A percentile compares a stretch with the other conserved stretches of the same genome.
Evolutionary conservation across 148 eudicot genomes (phyloP).

Genomic region (Limonium bicolor): DNA sequence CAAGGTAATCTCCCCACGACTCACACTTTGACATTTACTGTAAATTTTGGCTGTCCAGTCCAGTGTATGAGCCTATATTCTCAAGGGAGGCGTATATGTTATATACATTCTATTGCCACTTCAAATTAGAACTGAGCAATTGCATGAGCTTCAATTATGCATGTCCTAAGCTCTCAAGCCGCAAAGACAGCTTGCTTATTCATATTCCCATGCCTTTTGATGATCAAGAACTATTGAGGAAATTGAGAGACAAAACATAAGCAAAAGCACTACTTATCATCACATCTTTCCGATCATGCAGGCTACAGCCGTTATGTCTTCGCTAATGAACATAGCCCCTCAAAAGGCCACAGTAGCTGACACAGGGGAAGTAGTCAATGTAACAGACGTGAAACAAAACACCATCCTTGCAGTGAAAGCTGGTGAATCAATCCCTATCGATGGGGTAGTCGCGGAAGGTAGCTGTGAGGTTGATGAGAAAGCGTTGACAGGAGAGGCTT

Average conservation of each 20-base stretch:
- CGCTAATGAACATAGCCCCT: constrained; percentile 42
- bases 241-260: neutral
- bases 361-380: constrained; percentile 37
- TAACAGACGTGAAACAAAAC: constrained; percentile 20
- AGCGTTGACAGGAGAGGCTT: constrained; percentile 36
- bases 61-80: too few species aligned
- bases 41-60: too few species aligned
- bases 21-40: too few species aligned
- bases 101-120: too few species aligned
- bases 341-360: constrained; percentile 43
- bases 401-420: constrained; percentile 45
- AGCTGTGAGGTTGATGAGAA: constrained; percentile 71
- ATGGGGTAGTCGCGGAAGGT: constrained; percentile 47
- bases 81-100: too few species aligned
- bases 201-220: too few species aligned
- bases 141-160: too few species aligned
- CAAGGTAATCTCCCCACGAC: constrained; percentile 32
- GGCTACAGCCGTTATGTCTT: constrained; percentile 54
- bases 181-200: too few species aligned
- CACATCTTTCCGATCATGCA: constrained; percentile 5
- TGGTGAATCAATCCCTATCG: constrained; percentile 47
- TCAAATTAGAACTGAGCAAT: too few species aligned
- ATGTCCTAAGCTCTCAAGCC: too few species aligned
- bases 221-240: neutral
- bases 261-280: neutral